Evolutionary conservation across 805 yeast species (phyloP).

Genomic region (Lipomyces sp.): DNA sequence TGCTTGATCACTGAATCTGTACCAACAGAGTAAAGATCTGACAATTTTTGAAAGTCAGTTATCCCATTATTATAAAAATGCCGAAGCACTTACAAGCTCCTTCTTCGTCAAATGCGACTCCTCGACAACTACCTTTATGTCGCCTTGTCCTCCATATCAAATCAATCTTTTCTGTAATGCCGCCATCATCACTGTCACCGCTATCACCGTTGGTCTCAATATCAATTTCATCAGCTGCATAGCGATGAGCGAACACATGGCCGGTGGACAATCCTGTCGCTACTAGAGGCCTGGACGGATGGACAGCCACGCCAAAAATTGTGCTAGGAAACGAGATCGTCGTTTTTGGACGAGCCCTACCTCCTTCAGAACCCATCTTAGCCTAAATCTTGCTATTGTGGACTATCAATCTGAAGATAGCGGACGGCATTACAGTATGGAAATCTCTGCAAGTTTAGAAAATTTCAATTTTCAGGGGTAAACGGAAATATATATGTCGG

Average conservation of each 20-base stretch:
- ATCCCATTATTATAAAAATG: slow-evolving; percentile 16
- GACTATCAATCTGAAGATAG: not conserved
- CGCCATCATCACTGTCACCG: slow-evolving; percentile 14
- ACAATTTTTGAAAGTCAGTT: not conserved
- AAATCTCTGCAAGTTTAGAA: not conserved
- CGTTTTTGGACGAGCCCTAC: slow-evolving; percentile 5
- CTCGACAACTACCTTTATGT: slow-evolving; percentile 87
- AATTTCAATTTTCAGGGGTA: not conserved
- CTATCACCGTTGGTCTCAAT: not conserved
- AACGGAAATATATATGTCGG: not conserved
- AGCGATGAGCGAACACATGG: slow-evolving; percentile 32
- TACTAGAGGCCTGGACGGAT: slow-evolving; percentile 28
- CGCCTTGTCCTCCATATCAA: slow-evolving; percentile 81
- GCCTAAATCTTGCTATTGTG: not conserved
- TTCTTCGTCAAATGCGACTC: slow-evolving; percentile 65
- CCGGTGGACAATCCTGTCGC: slow-evolving; percentile 34
- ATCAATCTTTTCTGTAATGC: slow-evolving; percentile 36
- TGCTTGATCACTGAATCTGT: slow-evolving; percentile 78
- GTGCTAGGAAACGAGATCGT: slow-evolving; percentile 14
- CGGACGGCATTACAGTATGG: not conserved
- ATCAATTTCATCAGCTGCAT: slow-evolving; percentile 23
- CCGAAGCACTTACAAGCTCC: slow-evolving; percentile 55
- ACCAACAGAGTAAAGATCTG: slow-evolving; percentile 67
- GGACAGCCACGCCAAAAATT: slow-evolving; percentile 28
- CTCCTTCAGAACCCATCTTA: not conserved